These are phyloP conservation scores for Sclerotinia subarctica DNA, from an alignment of 2,329 filamentous ascomycete species.

Conservation along the genomic window DNA sequence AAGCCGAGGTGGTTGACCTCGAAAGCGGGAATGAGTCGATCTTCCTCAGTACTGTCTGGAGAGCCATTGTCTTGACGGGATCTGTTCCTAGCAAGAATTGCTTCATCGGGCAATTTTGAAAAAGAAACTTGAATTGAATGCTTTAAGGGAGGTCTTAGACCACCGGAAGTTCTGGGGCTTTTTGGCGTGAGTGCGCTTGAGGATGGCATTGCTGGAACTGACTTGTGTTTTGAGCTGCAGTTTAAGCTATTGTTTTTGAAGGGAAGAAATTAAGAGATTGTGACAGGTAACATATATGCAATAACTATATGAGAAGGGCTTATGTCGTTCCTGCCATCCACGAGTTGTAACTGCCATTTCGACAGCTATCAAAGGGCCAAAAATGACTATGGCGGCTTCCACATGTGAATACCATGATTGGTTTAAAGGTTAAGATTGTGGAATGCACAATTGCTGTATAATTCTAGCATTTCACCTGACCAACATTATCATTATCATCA, in stretches of 20 bases:
- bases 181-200: background rate
- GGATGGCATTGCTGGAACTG: background rate
- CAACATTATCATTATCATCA: background rate
- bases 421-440: background rate
- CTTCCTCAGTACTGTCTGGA: constrained; percentile 4
- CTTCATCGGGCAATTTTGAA: constrained; percentile 4
- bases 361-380: background rate
- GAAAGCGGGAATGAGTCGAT: constrained; percentile 6
- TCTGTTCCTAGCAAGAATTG: background rate
- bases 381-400: background rate
- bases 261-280: background rate
- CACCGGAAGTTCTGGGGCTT: background rate
- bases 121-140: constrained; percentile 8
- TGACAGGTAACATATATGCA: background rate
- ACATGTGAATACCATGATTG: background rate
- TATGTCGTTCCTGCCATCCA: background rate
- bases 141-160: background rate
- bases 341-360: background rate
- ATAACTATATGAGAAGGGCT: too few species aligned
- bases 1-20: constrained; percentile 28
- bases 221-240: background rate
- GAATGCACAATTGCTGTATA: too few species aligned
- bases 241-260: too few species aligned
- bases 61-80: background rate
- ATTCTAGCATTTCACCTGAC: too few species aligned